Evolutionary conservation across 441 rosid species (phyloP).

Genomic region (Raphanus hybrid): DNA sequence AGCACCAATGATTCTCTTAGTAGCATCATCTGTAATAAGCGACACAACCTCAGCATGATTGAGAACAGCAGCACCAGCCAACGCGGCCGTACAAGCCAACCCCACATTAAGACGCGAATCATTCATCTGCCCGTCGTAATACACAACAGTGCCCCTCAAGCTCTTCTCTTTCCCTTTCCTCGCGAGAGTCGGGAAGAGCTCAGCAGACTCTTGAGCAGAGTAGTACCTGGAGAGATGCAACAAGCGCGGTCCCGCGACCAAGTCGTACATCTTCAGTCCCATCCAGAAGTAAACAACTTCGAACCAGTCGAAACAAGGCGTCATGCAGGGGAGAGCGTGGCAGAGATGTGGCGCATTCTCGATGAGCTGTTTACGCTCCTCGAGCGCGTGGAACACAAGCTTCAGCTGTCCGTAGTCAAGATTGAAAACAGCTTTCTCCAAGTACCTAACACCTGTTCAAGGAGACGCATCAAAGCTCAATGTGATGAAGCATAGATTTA

Average conservation of each 20-base stretch:
- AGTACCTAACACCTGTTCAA: conserved; percentile 77
- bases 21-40: conserved; percentile 68
- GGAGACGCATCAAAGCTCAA: too few species aligned
- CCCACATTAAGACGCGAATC: conserved; percentile 90
- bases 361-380: conserved; percentile 91
- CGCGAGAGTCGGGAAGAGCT: conserved; percentile 95
- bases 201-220: conserved; percentile 78
- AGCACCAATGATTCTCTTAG: conserved; percentile 70
- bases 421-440: conserved; percentile 96
- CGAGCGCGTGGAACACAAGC: conserved; percentile 95
- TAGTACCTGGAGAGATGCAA: conserved; percentile 91
- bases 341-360: conserved; percentile 97
- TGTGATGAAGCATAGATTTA: too few species aligned
- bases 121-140: conserved; percentile 98
- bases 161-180: conserved; percentile 67
- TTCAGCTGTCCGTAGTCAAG: conserved; percentile 91
- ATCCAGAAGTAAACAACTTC: conserved; percentile 91
- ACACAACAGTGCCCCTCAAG: conserved; percentile 88
- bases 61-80: conserved; percentile 90
- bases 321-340: conserved; percentile 96
- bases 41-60: conserved; percentile 95
- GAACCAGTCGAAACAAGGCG: conserved; percentile 96
- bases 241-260: conserved; percentile 85
- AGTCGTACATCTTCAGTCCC: conserved; percentile 95
- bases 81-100: conserved; percentile 86